phyloP scores from a whole-genome alignment of 257 asterid species.

The Euphrasia confusa region DNA sequence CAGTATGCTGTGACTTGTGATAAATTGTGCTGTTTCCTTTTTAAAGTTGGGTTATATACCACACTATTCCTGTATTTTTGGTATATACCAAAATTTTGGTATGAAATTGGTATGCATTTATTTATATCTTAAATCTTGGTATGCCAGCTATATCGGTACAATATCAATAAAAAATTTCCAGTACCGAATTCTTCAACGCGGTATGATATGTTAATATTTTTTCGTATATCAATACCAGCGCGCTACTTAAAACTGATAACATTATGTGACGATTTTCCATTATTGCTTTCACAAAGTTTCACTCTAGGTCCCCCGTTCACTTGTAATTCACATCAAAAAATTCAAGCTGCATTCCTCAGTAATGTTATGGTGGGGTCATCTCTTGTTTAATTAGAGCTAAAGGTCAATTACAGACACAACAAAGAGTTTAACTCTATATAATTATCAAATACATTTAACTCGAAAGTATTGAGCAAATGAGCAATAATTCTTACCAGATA shows the following conservation, averaged over 20 bases:
- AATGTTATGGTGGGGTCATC: constrained; percentile 6
- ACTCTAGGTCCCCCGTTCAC: neutral
- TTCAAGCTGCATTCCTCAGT: constrained; percentile 11
- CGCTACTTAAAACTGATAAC: neutral
- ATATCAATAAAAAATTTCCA: too few species aligned
- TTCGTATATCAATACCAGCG: neutral
- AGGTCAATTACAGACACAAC: constrained; percentile 9
- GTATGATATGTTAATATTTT: too few species aligned
- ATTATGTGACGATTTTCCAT: neutral
- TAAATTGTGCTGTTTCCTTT: too few species aligned
- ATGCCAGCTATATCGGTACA: too few species aligned
- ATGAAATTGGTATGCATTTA: too few species aligned
- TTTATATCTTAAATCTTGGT: too few species aligned
- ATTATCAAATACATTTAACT: constrained; percentile 15
- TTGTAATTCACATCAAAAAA: constrained; percentile 14
- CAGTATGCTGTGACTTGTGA: too few species aligned
- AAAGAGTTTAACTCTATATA: constrained; percentile 10
- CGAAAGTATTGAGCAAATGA: constrained; percentile 17
- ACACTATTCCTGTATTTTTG: too few species aligned
- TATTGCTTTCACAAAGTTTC: neutral
- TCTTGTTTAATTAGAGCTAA: constrained; percentile 15
- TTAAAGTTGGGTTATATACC: too few species aligned
- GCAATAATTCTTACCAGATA: constrained; percentile 68
- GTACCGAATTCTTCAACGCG: too few species aligned
- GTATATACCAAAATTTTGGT: too few species aligned